phyloP scores from a whole-genome alignment of 179 eudicot genomes.

The Beta macrorhiza region DNA sequence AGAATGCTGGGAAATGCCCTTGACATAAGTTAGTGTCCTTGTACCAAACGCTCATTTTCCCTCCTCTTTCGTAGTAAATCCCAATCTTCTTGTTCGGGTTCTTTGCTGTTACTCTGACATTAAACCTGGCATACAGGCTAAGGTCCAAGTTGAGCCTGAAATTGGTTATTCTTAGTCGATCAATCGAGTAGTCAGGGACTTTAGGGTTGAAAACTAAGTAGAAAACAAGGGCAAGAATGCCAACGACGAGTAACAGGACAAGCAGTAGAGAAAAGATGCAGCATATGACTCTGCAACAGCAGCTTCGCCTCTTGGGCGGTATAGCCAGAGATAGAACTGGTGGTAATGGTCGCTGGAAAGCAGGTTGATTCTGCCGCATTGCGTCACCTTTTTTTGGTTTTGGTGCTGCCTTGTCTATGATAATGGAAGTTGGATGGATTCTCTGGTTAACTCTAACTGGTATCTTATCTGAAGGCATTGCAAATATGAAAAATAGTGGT shows the following conservation, averaged over 20 bases:
- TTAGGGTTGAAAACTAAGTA: slow-evolving; percentile 68
- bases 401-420: slow-evolving; percentile 5
- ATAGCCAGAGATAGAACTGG: slow-evolving; percentile 8
- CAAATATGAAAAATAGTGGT: neutral
- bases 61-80: slow-evolving; percentile 76
- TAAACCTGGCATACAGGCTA: slow-evolving; percentile 68
- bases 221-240: slow-evolving; percentile 30
- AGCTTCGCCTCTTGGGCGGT: slow-evolving; percentile 19
- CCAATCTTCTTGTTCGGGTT: slow-evolving; percentile 85
- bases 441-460: slow-evolving; percentile 21
- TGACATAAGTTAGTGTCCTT: slow-evolving; percentile 57
- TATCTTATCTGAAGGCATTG: slow-evolving; percentile 11
- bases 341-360: neutral
- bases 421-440: slow-evolving; percentile 24
- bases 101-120: slow-evolving; percentile 60
- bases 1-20: slow-evolving; percentile 64
- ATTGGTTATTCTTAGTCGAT: slow-evolving; percentile 58
- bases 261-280: slow-evolving; percentile 18
- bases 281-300: slow-evolving; percentile 29
- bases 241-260: slow-evolving; percentile 11
- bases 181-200: slow-evolving; percentile 68
- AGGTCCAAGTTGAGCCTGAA: slow-evolving; percentile 60
- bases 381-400: slow-evolving; percentile 3
- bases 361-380: neutral
- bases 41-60: slow-evolving; percentile 73